Evolutionary conservation across 169 alveolate species (phyloP).

Genomic region (Cyclospora cayetanensis): DNA sequence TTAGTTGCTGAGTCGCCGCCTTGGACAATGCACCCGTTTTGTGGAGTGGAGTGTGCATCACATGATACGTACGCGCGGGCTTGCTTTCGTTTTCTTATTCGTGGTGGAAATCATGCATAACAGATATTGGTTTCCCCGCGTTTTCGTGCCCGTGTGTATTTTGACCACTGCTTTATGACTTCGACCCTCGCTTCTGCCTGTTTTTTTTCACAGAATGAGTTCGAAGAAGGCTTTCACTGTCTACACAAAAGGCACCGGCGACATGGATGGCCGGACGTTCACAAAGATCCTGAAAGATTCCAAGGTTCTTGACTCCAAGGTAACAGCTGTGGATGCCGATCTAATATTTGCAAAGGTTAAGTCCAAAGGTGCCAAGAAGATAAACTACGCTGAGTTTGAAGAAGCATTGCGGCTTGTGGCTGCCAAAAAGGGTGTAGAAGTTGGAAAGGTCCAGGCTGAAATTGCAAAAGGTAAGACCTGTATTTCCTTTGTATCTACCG

Average conservation of each 20-base stretch:
- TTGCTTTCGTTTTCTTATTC: too few species aligned
- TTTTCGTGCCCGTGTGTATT: too few species aligned
- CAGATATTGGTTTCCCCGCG: too few species aligned
- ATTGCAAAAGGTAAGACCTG: not conserved
- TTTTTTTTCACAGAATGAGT: constrained; percentile 54
- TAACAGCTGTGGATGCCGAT: constrained; percentile 86
- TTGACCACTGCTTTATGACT: too few species aligned
- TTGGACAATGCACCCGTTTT: too few species aligned
- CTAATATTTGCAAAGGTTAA: constrained; percentile 83
- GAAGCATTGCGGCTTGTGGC: constrained; percentile 79
- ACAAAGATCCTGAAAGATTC: constrained; percentile 81
- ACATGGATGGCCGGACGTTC: constrained; percentile 85
- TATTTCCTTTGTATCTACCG: too few species aligned
- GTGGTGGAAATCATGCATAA: too few species aligned
- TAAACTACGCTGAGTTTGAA: constrained; percentile 77
- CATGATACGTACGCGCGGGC: too few species aligned
- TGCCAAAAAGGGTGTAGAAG: constrained; percentile 67
- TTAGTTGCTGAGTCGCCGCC: too few species aligned
- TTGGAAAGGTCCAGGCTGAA: not conserved
- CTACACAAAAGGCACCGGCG: constrained; percentile 82
- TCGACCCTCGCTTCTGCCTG: too few species aligned
- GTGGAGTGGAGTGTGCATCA: too few species aligned
- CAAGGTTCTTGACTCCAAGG: constrained; percentile 77
- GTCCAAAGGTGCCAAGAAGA: constrained; percentile 81
- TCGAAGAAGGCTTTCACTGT: constrained; percentile 79